phyloP scores from a whole-genome alignment of 768 basidiomycete genomes.

The Pleurotus ostreatus region DNA sequence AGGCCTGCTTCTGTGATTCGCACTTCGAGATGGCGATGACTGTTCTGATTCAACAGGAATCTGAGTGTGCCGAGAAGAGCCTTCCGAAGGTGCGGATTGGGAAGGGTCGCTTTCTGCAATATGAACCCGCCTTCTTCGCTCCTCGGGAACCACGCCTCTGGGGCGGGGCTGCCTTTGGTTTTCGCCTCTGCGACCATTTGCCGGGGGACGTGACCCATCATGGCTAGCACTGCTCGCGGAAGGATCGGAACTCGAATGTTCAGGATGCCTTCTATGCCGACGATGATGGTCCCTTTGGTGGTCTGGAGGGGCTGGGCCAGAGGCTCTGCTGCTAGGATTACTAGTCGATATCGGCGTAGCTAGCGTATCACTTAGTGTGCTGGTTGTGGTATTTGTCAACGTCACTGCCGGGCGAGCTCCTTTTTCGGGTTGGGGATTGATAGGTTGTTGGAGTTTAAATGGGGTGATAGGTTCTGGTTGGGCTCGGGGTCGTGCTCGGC shows the following conservation, averaged over 20 bases:
- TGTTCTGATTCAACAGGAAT: background rate
- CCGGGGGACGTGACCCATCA: too few species aligned
- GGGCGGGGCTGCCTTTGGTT: too few species aligned
- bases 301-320: too few species aligned
- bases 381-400: too few species aligned
- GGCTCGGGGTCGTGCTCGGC: background rate
- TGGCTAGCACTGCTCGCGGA: too few species aligned
- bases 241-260: too few species aligned
- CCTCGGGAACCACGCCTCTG: background rate
- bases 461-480: background rate
- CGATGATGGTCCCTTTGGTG: too few species aligned
- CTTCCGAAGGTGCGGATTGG: background rate
- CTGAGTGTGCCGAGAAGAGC: background rate
- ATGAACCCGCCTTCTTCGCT: background rate
- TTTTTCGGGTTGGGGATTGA: background rate
- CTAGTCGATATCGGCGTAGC: background rate
- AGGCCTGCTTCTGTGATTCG: background rate
- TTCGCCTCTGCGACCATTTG: too few species aligned
- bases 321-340: too few species aligned
- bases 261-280: too few species aligned
- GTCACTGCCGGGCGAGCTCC: background rate
- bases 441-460: background rate
- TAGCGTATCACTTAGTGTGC: background rate
- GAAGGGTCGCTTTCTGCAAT: background rate
- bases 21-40: background rate